These are phyloP conservation scores for Anaeramoeba flamelloides DNA, from an alignment of 78 protist genomes.

Conservation along the genomic window DNA sequence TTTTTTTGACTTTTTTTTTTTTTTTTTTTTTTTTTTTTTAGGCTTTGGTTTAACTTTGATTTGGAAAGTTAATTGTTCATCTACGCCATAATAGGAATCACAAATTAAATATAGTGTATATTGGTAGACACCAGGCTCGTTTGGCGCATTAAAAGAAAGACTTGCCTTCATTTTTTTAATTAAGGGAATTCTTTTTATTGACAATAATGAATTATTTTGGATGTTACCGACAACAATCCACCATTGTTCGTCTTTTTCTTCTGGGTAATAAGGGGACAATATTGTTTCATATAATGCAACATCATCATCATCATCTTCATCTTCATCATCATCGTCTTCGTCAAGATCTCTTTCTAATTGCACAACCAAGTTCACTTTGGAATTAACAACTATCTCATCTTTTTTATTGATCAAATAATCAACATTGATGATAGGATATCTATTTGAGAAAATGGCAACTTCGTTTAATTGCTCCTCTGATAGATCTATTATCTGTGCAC, in stretches of 20 bases:
- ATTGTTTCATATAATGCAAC: constrained; percentile 14
- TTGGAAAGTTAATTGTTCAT: constrained; percentile 43
- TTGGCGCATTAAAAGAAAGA: constrained; percentile 64
- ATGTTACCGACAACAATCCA: constrained; percentile 26
- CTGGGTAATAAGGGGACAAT: constrained; percentile 32
- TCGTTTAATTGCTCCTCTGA: constrained; percentile 11
- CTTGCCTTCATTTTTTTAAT: neutral
- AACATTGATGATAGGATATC: constrained; percentile 32
- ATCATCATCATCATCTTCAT: neutral
- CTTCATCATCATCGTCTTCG: constrained; percentile 12
- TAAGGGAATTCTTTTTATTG: constrained; percentile 10
- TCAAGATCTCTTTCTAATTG: constrained; percentile 42
- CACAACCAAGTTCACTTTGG: constrained; percentile 29
- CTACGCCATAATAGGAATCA: constrained; percentile 75
- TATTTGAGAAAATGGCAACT: constrained; percentile 38
- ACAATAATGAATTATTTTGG: neutral
- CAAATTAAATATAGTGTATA: constrained; percentile 58
- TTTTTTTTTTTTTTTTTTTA: neutral
- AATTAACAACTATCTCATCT: constrained; percentile 21
- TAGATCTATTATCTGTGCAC: constrained; percentile 32
- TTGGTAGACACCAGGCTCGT: constrained; percentile 33
- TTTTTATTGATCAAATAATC: neutral
- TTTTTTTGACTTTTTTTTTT: too few species aligned
- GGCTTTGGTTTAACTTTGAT: neutral
- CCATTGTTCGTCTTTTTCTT: constrained; percentile 42